Percentiles rank a stretch among this genome's conserved stretches.
These are phyloP conservation scores for Pisolithus albus DNA, from an alignment of 768 basidiomycete species.

Conservation along the genomic window DNA sequence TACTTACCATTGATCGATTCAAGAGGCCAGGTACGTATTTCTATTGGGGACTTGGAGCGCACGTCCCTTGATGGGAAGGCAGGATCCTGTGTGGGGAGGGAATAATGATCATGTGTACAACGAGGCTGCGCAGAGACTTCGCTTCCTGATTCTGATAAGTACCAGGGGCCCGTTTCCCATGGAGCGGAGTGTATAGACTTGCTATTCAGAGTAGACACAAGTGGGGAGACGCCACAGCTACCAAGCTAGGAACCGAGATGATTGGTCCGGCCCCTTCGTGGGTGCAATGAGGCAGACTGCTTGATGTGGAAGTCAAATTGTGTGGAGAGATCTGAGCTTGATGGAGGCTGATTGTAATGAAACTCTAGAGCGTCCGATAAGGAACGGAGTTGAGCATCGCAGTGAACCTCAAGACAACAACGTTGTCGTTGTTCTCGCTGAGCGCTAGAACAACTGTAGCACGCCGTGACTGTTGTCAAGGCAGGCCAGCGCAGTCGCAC, in stretches of 20 bases:
- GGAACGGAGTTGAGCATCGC: neutral
- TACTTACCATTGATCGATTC: too few relatives aligned
- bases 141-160: too few relatives aligned
- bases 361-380: conserved; percentile 1
- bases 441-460: neutral
- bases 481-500: too few relatives aligned
- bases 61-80: too few relatives aligned
- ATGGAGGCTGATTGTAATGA: conserved; percentile 1
- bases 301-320: conserved; percentile 10
- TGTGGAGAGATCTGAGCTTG: conserved; percentile 8
- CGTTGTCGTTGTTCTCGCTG: conserved; percentile 9
- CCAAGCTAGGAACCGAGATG: too few relatives aligned
- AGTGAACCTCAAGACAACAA: conserved; percentile 17
- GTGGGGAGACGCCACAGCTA: neutral
- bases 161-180: too few relatives aligned
- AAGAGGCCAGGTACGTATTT: too few relatives aligned
- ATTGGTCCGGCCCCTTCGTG: neutral
- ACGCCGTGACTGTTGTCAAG: conserved; percentile 6
- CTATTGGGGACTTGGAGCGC: too few relatives aligned
- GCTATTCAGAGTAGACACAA: neutral
- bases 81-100: too few relatives aligned
- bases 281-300: conserved; percentile 10
- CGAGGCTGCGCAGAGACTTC: too few relatives aligned
- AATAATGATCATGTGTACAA: too few relatives aligned
- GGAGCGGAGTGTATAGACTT: too few relatives aligned